phyloP scores from a whole-genome alignment of 2,329 filamentous ascomycete genomes.

The Amylocarpus encephaloides region DNA sequence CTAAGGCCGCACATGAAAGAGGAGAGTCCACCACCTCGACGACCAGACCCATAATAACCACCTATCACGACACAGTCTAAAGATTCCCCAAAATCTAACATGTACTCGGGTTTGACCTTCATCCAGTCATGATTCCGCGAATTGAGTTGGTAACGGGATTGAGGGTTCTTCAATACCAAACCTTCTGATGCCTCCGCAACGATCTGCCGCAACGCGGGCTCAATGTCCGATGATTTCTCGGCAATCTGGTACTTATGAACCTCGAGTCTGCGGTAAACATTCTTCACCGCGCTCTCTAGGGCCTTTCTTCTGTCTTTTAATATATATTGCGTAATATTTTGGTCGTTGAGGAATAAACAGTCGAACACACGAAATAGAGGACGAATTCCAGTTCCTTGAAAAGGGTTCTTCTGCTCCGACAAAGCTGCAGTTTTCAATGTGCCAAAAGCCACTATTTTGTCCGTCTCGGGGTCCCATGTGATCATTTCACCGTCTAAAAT shows the following conservation, averaged over 20 bases:
- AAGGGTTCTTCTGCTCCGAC: constrained; percentile 69
- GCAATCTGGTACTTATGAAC: constrained; percentile 68
- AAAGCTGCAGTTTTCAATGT: constrained; percentile 88
- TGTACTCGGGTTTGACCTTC: constrained; percentile 98
- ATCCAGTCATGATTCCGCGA: constrained; percentile 94
- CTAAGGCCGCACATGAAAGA: constrained; percentile 88
- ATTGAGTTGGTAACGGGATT: constrained; percentile 79
- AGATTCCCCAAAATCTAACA: constrained; percentile 91
- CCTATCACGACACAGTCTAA: constrained; percentile 86
- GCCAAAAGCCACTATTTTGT: constrained; percentile 83
- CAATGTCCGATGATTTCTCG: constrained; percentile 64
- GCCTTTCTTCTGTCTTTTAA: constrained; percentile 74
- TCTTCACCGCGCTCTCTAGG: constrained; percentile 62
- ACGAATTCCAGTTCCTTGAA: constrained; percentile 52
- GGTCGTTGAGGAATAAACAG: constrained; percentile 80
- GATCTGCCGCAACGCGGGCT: constrained; percentile 71
- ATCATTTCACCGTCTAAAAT: constrained; percentile 99
- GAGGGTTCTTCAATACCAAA: constrained; percentile 87
- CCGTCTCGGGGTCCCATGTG: constrained; percentile 83
- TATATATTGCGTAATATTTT: constrained; percentile 72
- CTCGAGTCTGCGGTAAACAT: constrained; percentile 71
- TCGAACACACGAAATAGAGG: constrained; percentile 87
- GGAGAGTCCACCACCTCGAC: constrained; percentile 73
- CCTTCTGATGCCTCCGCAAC: constrained; percentile 85
- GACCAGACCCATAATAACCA: constrained; percentile 86